These are phyloP conservation scores for Neofusicoccum laricinum DNA, from an alignment of 2,329 filamentous ascomycete genomes.

Conservation along the genomic window DNA sequence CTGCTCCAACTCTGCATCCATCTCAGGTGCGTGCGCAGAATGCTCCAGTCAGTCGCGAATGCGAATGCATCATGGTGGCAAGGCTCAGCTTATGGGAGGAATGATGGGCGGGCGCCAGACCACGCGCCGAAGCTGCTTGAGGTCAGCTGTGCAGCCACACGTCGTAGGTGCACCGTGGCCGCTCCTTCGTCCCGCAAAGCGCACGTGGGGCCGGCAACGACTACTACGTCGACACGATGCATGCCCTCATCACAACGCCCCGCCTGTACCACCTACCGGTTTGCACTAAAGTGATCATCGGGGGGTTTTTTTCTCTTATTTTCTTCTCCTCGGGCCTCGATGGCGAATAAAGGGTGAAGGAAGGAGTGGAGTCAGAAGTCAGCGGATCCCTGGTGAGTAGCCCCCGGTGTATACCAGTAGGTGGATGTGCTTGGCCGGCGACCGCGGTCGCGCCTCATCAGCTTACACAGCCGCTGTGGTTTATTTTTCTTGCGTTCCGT, in stretches of 20 bases:
- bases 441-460: neutral
- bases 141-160: neutral
- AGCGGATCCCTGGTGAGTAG: too few species aligned
- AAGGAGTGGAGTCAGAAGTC: too few species aligned
- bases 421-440: neutral
- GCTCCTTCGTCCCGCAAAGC: too few species aligned
- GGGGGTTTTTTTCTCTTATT: neutral
- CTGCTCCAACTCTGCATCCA: too few species aligned
- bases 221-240: neutral
- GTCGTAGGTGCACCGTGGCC: too few species aligned
- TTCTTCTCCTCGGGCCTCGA: too few species aligned
- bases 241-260: neutral
- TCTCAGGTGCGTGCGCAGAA: too few species aligned
- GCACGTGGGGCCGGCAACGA: neutral
- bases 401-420: too few species aligned
- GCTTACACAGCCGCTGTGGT: neutral
- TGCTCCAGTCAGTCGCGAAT: too few species aligned
- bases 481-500: neutral
- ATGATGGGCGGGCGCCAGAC: neutral
- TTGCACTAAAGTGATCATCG: neutral
- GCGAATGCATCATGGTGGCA: neutral
- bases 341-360: too few species aligned
- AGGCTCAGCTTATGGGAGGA: neutral
- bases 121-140: neutral
- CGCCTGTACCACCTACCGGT: neutral